Conservation (phyloP, 2,329 filamentous ascomycete genomes). For the Diplodia corticola region DNA sequence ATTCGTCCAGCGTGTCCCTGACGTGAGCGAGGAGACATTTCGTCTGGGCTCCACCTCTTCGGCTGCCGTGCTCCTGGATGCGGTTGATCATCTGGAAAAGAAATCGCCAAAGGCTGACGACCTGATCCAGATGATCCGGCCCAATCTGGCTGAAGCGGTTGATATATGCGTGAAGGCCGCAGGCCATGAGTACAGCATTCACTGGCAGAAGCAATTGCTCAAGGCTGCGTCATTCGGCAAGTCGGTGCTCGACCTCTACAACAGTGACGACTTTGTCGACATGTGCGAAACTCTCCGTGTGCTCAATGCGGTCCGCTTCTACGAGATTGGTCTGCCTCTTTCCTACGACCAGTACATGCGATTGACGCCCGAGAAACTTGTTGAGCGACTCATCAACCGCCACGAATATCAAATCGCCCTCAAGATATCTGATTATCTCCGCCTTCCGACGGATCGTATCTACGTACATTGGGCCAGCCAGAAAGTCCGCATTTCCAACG, state of each 20-base stretch:
- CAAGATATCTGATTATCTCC: conserved; percentile 82
- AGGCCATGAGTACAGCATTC: conserved; percentile 82
- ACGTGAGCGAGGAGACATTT: conserved; percentile 85
- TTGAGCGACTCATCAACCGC: conserved; percentile 80
- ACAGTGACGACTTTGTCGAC: conserved; percentile 97
- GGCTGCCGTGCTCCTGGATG: conserved; percentile 89
- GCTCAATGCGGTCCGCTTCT: conserved; percentile 87
- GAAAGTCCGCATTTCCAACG: conserved; percentile 82
- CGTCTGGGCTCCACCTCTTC: conserved; percentile 83
- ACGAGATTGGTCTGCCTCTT: conserved; percentile 83
- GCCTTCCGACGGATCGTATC: conserved; percentile 81
- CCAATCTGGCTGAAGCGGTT: conserved; percentile 86
- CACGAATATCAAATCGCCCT: conserved; percentile 90
- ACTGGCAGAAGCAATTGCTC: conserved; percentile 95
- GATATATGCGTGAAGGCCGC: conserved; percentile 92
- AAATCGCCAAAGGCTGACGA: conserved; percentile 97
- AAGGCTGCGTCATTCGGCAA: conserved; percentile 97
- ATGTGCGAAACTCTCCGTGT: conserved; percentile 95
- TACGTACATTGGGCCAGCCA: conserved; percentile 97
- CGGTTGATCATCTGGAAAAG: conserved; percentile 84
- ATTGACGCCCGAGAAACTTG: conserved; percentile 84
- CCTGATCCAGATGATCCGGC: conserved; percentile 90
- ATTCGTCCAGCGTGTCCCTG: conserved; percentile 91
- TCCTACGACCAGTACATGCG: conserved; percentile 94
- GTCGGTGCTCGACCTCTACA: conserved; percentile 94